Evolutionary conservation across 1,139 yeast species (phyloP).

Genomic region (Pichia sp.): DNA sequence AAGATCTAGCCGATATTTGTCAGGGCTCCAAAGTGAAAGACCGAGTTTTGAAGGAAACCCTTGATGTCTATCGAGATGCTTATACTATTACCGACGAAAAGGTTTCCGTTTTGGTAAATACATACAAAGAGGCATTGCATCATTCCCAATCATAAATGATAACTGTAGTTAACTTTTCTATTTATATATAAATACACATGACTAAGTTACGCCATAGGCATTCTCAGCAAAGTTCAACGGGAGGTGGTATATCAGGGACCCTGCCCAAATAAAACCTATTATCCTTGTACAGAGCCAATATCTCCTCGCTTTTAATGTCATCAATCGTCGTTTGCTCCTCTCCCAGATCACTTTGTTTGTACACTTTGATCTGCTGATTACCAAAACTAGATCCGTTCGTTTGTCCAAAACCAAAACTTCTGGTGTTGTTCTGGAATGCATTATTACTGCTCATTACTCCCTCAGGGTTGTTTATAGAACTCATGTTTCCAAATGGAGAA

Average conservation of each 20-base stretch:
- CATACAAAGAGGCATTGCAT: slow-evolving; percentile 12
- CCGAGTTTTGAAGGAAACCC: slow-evolving; percentile 54
- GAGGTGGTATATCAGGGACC: slow-evolving; percentile 82
- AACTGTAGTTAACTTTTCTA: neutral
- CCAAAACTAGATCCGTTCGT: neutral
- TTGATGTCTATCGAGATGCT: slow-evolving; percentile 61
- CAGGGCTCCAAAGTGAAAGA: slow-evolving; percentile 54
- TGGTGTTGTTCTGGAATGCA: neutral
- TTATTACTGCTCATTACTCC: neutral
- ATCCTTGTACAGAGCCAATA: slow-evolving; percentile 50
- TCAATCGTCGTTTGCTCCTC: slow-evolving; percentile 34
- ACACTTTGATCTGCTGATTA: slow-evolving; percentile 1
- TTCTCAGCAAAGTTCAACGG: slow-evolving; percentile 43
- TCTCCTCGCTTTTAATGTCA: slow-evolving; percentile 40
- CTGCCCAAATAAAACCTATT: slow-evolving; percentile 54
- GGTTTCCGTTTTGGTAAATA: slow-evolving; percentile 9
- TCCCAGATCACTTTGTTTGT: slow-evolving; percentile 23
- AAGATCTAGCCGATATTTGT: slow-evolving; percentile 61
- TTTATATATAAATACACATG: neutral
- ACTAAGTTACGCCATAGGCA: no score
- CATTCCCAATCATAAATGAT: slow-evolving; percentile 2
- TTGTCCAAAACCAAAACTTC: slow-evolving; percentile 17
- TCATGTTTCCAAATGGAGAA: slow-evolving; percentile 7
- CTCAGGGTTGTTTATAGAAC: neutral
- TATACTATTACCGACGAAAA: slow-evolving; percentile 28